Evolutionary conservation across 2,329 filamentous ascomycete genomes (phyloP), one percentile per base, ranked within the genome.

Genomic region (Rhynchosporium graminicola): DNA sequence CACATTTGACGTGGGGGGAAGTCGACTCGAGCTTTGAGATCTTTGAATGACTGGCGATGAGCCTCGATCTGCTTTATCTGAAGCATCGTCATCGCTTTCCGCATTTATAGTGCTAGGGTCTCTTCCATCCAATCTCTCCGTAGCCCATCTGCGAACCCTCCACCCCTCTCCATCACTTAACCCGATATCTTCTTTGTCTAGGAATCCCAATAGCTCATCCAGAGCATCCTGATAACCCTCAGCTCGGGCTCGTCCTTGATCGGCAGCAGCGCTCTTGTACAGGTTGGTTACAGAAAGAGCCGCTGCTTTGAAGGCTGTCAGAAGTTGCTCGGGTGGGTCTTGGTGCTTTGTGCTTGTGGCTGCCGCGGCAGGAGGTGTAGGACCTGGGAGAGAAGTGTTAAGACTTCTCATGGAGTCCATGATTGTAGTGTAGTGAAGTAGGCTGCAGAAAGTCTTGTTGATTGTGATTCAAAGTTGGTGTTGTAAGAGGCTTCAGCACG

Each of bases 141-240:
- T 87, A 0, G 86, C 87, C 86, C 86, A 89, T 73, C 79, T 79
- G 60, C 86, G 78, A 60, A 88, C 78, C 64, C 77, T 80, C 79
- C 82, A 85, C 26, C 83, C 91, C 75, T 97, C 93, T 13, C 91
- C 91, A 75, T 95, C 90, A 54, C 83, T 84, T 12, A 95, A 74
- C 0, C 91, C 92, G 60, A 96, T 81, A 67, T 91, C 87, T 73
- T 92, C 87, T 72, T 86, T 89, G 74, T 98, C 93, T 59, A 98
- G 79, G 69, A 96, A 96, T 15, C 82, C 77, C n/a, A 97, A 79
- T 4, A 99, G 80, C 69, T 98, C 94, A 67, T 97, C 92, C 43
- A 99, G 80, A 43, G 93, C 96, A 73, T 98, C 93, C 75, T 97
- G 93, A 71, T 97, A 98, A 31, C 95, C 95, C 45, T 93, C 88